These are phyloP conservation scores for Mimosa bimucronata DNA, from an alignment of 306 rosid genomes.

Conservation along the genomic window DNA sequence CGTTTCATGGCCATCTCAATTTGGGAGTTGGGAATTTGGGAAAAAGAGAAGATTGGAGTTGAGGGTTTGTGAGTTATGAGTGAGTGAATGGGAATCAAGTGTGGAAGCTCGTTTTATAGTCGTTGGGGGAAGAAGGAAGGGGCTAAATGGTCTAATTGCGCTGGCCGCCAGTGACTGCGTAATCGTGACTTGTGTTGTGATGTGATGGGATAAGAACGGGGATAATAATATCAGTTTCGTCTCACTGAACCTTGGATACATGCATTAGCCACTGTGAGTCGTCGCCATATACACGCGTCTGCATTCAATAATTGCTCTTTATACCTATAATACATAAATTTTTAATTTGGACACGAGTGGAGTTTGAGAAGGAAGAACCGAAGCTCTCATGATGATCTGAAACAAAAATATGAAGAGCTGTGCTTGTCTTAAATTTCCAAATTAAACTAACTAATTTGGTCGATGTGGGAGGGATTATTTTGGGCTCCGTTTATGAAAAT, in stretches of 20 bases:
- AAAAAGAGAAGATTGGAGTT: neutral
- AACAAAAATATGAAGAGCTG: too few relatives aligned
- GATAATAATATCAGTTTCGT: neutral
- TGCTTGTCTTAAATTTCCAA: too few relatives aligned
- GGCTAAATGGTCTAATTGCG: neutral
- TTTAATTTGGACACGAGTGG: too few relatives aligned
- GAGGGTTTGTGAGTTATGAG: neutral
- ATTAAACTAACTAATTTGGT: too few relatives aligned
- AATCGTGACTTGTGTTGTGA: too few relatives aligned
- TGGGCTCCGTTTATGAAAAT: too few relatives aligned
- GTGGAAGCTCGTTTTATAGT: neutral
- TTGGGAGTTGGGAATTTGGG: too few relatives aligned
- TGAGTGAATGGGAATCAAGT: too few relatives aligned
- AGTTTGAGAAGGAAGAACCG: too few relatives aligned
- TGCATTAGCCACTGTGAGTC: neutral
- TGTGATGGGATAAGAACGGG: neutral
- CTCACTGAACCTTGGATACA: neutral
- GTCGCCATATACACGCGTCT: neutral
- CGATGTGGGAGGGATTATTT: too few relatives aligned
- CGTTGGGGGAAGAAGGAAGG: neutral
- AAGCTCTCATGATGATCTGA: too few relatives aligned
- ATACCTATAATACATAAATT: too few relatives aligned
- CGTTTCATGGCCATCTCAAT: conserved; percentile 61
- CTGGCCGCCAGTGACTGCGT: neutral
- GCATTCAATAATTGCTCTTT: neutral